These are phyloP conservation scores for Triglochin maritima DNA, from an alignment of 106 monocot species.

Conservation along the genomic window DNA sequence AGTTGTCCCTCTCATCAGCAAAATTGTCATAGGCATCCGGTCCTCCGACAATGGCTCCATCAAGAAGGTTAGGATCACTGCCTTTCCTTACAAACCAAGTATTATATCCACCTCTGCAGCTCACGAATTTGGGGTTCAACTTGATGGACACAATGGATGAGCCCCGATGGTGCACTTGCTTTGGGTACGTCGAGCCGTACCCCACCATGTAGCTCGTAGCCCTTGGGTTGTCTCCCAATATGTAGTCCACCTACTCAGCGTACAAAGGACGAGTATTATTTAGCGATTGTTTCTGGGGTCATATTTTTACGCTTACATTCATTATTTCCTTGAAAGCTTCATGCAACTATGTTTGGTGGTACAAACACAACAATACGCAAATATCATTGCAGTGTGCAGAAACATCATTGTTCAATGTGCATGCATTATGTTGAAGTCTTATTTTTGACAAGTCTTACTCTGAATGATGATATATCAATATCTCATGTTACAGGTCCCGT, in stretches of 20 bases:
- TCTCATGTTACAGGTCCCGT: no score
- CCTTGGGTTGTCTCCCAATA: slow-evolving; percentile 84
- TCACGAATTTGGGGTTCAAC: slow-evolving; percentile 54
- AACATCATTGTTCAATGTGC: no score
- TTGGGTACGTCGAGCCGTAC: slow-evolving; percentile 68
- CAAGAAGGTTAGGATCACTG: slow-evolving; percentile 67
- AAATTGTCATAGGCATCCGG: slow-evolving; percentile 83
- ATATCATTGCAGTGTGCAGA: no score
- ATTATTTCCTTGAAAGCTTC: no score
- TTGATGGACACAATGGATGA: slow-evolving; percentile 88
- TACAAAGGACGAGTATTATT: no score
- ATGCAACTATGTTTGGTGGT: no score
- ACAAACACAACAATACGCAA: no score
- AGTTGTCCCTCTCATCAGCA: slow-evolving; percentile 73
- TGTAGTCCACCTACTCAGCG: slow-evolving; percentile 47
- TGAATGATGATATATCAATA: no score
- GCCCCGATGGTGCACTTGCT: slow-evolving; percentile 88
- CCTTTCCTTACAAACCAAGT: slow-evolving; percentile 52
- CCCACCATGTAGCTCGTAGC: slow-evolving; percentile 99
- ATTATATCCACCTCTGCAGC: slow-evolving; percentile 66
- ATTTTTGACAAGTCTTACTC: no score
- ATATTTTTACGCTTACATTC: no score
- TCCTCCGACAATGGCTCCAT: slow-evolving; percentile 86
- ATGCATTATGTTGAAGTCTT: no score
- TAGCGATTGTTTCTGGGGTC: no score